A percentile compares a stretch with the other conserved stretches of the same genome.
Evolutionary conservation across 164 flowering plant species (phyloP).

Genomic region (Houttuynia cordata): DNA sequence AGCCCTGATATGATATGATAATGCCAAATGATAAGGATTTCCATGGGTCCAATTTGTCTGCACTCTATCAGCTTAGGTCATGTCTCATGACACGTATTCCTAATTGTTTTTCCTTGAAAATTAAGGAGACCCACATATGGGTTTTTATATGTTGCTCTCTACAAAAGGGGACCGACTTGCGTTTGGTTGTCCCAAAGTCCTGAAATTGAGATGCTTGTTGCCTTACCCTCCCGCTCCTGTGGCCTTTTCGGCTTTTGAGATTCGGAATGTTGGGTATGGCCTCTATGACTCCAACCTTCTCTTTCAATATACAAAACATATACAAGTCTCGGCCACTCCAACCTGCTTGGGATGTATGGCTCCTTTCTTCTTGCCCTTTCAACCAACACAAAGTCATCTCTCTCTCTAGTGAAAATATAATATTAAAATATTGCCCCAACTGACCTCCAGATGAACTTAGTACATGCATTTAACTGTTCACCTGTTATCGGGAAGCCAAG

Average conservation of each 20-base stretch:
- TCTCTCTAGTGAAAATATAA: background rate
- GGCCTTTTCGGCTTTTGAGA: background rate
- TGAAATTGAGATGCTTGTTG: background rate
- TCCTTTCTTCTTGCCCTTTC: background rate
- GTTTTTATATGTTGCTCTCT: background rate
- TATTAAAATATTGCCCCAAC: background rate
- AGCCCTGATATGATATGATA: background rate
- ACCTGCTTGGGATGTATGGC: background rate
- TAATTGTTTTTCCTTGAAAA: too few species aligned
- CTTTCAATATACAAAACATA: background rate
- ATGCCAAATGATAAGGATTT: background rate
- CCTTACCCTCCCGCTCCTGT: background rate
- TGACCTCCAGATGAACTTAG: background rate
- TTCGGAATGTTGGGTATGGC: background rate
- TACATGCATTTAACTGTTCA: background rate
- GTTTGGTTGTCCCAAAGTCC: background rate
- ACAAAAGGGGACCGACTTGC: background rate
- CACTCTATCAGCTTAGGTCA: background rate
- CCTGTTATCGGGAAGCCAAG: background rate
- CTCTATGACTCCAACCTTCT: background rate
- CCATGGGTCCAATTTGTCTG: background rate
- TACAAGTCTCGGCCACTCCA: background rate
- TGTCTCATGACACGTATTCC: background rate
- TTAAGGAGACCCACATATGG: background rate
- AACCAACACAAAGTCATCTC: background rate